phyloP scores from a whole-genome alignment of 2,329 filamentous ascomycete species.

The Xylariaceae sp. region DNA sequence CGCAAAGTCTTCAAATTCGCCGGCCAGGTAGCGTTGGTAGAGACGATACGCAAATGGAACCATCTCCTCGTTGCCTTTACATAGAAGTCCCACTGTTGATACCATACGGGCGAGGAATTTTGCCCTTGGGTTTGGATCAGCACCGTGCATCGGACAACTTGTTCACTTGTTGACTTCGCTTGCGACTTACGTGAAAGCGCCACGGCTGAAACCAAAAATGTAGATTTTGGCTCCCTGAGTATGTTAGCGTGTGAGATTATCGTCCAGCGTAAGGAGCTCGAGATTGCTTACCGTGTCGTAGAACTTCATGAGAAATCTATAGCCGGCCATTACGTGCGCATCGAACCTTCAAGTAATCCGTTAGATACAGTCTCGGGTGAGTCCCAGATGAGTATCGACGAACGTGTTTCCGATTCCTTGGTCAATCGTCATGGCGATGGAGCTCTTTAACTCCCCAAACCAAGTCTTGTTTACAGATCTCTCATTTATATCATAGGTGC shows the following conservation, averaged over 20 bases:
- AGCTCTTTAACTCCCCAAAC: conserved; percentile 33
- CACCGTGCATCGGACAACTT: neutral
- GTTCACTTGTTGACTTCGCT: neutral
- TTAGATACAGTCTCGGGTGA: too few relatives aligned
- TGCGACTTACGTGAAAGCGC: conserved; percentile 40
- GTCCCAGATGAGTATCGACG: too few relatives aligned
- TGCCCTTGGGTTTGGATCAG: conserved; percentile 26
- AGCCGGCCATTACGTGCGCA: conserved; percentile 49
- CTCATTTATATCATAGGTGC: conserved; percentile 45
- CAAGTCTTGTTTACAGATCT: conserved; percentile 37
- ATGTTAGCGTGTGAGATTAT: neutral
- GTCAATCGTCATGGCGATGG: conserved; percentile 38
- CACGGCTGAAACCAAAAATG: conserved; percentile 51
- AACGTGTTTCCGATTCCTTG: conserved; percentile 42
- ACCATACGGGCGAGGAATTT: conserved; percentile 51
- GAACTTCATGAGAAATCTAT: conserved; percentile 52
- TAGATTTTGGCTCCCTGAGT: conserved; percentile 46
- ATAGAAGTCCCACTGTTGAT: conserved; percentile 45
- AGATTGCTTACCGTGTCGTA: conserved; percentile 36
- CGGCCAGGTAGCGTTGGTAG: conserved; percentile 39
- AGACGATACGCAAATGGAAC: conserved; percentile 46
- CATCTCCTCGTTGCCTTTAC: conserved; percentile 51
- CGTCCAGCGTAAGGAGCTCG: neutral
- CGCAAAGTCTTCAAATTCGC: conserved; percentile 34
- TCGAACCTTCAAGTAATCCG: conserved; percentile 29